Conservation (phyloP, 2,329 filamentous ascomycete genomes). For the Aureobasidium sp. region DNA sequence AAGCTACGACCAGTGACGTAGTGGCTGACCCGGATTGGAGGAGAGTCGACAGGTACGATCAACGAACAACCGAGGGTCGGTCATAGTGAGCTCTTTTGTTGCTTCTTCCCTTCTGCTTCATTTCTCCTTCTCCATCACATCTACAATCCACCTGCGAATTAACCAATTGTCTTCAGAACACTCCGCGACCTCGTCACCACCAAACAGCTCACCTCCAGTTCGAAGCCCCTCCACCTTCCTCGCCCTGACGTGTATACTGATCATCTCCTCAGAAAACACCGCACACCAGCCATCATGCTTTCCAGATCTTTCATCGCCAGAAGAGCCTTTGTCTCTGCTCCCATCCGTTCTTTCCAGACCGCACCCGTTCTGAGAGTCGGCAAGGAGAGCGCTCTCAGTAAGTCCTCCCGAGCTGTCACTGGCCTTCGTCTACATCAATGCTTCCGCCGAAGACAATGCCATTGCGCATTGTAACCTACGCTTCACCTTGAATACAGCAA, state of each 20-base stretch:
- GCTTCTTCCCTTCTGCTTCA: neutral
- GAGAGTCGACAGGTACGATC: conserved; percentile 6
- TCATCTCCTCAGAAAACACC: neutral
- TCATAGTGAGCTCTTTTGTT: conserved; percentile 7
- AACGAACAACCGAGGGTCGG: conserved; percentile 3
- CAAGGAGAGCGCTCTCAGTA: conserved; percentile 39
- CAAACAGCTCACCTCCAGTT: neutral
- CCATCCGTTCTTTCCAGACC: conserved; percentile 28
- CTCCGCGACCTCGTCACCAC: neutral
- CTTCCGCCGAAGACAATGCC: neutral
- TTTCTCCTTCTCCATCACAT: conserved; percentile 6
- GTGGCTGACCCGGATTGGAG: neutral
- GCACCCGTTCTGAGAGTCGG: conserved; percentile 27
- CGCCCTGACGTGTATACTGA: neutral
- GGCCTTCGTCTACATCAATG: neutral
- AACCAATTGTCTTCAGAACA: neutral
- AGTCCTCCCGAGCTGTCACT: conserved; percentile 13
- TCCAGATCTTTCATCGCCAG: conserved; percentile 20
- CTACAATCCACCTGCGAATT: neutral
- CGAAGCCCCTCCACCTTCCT: neutral
- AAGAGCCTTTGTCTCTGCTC: conserved; percentile 21
- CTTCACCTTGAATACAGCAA: neutral
- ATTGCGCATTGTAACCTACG: neutral
- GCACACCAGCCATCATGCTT: neutral
- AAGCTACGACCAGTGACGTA: neutral